Base-by-base conservation (phyloP, 148 eudicot genomes). In the Fagopyrum tataricum region DNA sequence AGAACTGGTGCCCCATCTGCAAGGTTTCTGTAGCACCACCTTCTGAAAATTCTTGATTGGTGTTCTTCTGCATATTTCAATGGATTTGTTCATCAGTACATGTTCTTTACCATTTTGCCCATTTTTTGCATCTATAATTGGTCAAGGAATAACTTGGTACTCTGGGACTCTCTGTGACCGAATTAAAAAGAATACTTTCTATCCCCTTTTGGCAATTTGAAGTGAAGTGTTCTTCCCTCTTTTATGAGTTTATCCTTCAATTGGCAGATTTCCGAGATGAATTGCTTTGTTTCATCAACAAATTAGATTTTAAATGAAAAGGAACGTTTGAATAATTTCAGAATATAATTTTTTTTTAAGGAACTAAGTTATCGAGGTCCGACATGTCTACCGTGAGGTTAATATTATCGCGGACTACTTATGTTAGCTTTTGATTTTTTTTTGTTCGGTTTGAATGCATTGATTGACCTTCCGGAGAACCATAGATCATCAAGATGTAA, bases 1-100 rank as follows among this genome's bases (percentile, higher is more conserved):
- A 95, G 88, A 95, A 91, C 76, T 95, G 98, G 98, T 95, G 98
- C 78, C 98, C 98, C 10, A 82, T 95, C 76, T 95, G 98, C 96
- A 91, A 94, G 83, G 76, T n/a, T 40, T 31, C 67, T 61, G 41
- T 40, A 61, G 67, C 67, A 6, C 17, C 67, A 2, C 13, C 67
- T 61, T 17, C 31, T 58, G 64, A 23, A 58, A 58, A 58, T 9
- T 23, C 64, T 52, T 52, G 5, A 26, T 6, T 8, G 2, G 59
- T 18, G 23, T 53, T 53, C 18, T 18, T 18, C n/a, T n/a, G 58
- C 58, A 53, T n/a, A 53, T 53, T 53, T 53, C 59, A 15, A 46
- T 46, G 13, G 49, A 13, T n/a, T 7, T 53, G 23, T 4, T 21
- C 26, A 20, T n/a, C 21, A 20, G 18, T 53, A 53, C 59, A 8